These are phyloP conservation scores for Erodium chrysanthum DNA, from an alignment of 441 rosid genomes.

Conservation along the genomic window DNA sequence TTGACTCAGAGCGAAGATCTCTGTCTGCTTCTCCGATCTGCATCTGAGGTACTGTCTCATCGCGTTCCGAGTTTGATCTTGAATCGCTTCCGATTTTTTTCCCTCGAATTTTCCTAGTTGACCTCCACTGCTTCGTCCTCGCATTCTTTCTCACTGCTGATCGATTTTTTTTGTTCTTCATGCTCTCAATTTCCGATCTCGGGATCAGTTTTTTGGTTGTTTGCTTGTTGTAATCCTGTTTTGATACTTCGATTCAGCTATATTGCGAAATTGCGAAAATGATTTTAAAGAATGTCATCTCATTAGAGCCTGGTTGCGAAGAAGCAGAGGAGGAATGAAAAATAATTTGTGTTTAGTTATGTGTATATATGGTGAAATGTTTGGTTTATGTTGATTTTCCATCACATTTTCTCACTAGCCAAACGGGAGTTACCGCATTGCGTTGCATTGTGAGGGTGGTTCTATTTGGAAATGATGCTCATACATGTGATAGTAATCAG, in stretches of 20 bases:
- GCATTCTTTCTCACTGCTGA: background rate
- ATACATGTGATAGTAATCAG: too few relatives aligned
- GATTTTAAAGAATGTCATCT: too few relatives aligned
- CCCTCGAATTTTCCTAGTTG: conserved; percentile 11
- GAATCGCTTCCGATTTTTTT: too few relatives aligned
- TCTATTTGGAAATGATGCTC: too few relatives aligned
- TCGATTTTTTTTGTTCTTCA: background rate
- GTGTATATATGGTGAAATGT: background rate
- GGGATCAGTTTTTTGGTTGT: too few relatives aligned
- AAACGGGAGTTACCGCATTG: background rate
- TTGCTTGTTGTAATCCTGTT: too few relatives aligned
- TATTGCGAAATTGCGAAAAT: too few relatives aligned
- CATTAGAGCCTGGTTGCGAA: background rate
- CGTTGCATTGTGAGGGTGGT: too few relatives aligned
- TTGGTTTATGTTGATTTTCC: background rate
- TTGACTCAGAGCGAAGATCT: conserved; percentile 22
- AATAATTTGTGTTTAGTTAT: background rate
- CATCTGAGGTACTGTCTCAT: conserved; percentile 22
- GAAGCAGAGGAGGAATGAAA: background rate
- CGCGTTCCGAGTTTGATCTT: background rate
- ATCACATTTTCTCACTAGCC: background rate
- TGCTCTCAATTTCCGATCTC: background rate
- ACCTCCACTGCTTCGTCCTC: background rate
- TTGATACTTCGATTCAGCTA: too few relatives aligned
- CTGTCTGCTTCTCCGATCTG: conserved; percentile 1